Evolutionary conservation across 1,284 basidiomycete species (phyloP).

Genomic region (Pholiota adiposa): DNA sequence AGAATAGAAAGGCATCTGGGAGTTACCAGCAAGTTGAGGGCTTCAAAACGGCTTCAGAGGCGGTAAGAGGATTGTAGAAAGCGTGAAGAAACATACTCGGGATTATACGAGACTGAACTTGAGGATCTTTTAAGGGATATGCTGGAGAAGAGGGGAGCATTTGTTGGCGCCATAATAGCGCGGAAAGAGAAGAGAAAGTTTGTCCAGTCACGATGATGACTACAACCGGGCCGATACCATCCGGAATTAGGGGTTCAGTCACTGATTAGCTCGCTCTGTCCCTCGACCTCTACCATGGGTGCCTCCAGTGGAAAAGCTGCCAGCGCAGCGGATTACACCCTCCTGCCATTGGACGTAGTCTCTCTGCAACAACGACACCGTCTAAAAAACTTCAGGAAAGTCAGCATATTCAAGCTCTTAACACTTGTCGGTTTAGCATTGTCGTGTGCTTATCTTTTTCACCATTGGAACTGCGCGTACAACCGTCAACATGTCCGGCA

Average conservation of each 20-base stretch:
- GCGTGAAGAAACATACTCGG: neutral
- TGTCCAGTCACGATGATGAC: neutral
- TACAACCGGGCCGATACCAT: neutral
- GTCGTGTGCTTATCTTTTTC: conserved; percentile 6
- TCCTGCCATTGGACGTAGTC: neutral
- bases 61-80: neutral
- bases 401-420: neutral
- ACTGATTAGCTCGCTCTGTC: neutral
- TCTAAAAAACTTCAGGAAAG: too few relatives aligned
- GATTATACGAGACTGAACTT: neutral
- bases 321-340: neutral
- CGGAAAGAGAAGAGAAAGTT: neutral
- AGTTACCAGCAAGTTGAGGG: conserved; percentile 1
- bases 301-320: neutral
- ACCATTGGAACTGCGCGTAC: neutral
- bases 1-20: neutral
- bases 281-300: neutral
- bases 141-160: conserved; percentile 1
- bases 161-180: conserved; percentile 7
- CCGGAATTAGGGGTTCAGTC: neutral
- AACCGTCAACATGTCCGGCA: neutral
- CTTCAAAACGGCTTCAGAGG: neutral
- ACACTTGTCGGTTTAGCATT: conserved; percentile 1
- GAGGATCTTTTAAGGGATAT: conserved; percentile 6
- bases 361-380: neutral